A percentile compares a stretch with the other conserved stretches of the same genome.
phyloP scores from a whole-genome alignment of 805 yeast species.

The Yarrowia sp. region DNA sequence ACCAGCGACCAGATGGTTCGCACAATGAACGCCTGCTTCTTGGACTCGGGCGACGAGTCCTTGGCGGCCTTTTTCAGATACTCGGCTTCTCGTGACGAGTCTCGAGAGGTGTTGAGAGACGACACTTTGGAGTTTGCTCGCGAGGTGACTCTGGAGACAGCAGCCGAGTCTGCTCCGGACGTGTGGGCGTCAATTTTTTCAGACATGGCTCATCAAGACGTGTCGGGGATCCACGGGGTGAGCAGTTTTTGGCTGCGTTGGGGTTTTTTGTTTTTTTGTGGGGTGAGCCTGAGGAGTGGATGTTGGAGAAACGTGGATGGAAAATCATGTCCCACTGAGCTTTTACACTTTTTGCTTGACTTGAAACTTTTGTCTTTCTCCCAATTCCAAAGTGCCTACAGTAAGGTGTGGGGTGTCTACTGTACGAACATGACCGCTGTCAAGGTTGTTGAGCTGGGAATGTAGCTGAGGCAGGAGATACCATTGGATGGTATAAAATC shows the following conservation, averaged over 20 bases:
- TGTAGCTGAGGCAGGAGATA: no score
- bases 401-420: background rate
- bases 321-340: background rate
- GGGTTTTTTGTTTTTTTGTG: background rate
- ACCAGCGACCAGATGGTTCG: conserved; percentile 92
- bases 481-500: no score
- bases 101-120: conserved; percentile 4
- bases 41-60: conserved; percentile 45
- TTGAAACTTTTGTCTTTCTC: background rate
- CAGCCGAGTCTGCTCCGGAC: conserved; percentile 14
- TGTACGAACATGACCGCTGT: background rate
- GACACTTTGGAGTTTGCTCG: conserved; percentile 15
- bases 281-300: background rate
- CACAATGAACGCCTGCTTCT: conserved; percentile 77
- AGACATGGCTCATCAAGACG: conserved; percentile 19
- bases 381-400: background rate
- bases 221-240: background rate
- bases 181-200: conserved; percentile 20
- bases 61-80: conserved; percentile 23
- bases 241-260: background rate
- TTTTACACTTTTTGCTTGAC: background rate
- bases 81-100: conserved; percentile 20
- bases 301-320: conserved; percentile 7
- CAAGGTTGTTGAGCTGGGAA: background rate
- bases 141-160: conserved; percentile 15